Percentiles rank a stretch among this genome's conserved stretches.
Evolutionary conservation across 2,329 filamentous ascomycete species (phyloP).

Genomic region (Stemphylium beticola): DNA sequence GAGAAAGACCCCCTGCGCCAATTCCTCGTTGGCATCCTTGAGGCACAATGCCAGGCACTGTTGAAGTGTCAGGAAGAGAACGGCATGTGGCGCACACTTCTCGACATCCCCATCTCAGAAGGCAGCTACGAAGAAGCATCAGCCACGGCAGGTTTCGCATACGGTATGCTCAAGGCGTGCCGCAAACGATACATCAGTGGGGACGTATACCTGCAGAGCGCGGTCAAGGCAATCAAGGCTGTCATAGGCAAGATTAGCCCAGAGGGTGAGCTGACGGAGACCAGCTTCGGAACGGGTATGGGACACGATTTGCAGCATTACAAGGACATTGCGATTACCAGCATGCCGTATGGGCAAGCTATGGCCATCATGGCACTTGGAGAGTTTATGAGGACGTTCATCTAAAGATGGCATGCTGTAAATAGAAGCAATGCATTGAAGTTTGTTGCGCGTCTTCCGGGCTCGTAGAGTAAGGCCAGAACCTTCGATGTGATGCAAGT

Average conservation of each 20-base stretch:
- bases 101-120: slow-evolving; percentile 69
- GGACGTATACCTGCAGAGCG: slow-evolving; percentile 65
- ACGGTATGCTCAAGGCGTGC: slow-evolving; percentile 76
- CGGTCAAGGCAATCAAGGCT: slow-evolving; percentile 69
- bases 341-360: slow-evolving; percentile 84
- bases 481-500: no score
- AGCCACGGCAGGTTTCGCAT: slow-evolving; percentile 81
- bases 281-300: slow-evolving; percentile 82
- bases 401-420: slow-evolving; percentile 36
- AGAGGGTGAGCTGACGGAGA: slow-evolving; percentile 73
- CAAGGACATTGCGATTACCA: slow-evolving; percentile 75
- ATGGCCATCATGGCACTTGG: slow-evolving; percentile 85
- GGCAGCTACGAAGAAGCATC: slow-evolving; percentile 79
- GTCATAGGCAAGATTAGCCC: slow-evolving; percentile 70
- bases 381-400: slow-evolving; percentile 70
- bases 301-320: slow-evolving; percentile 76
- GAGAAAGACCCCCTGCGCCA: slow-evolving; percentile 65
- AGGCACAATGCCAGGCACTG: slow-evolving; percentile 72
- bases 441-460: no score
- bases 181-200: slow-evolving; percentile 70
- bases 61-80: slow-evolving; percentile 63
- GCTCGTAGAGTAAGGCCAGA: no score
- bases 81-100: slow-evolving; percentile 76
- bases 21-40: slow-evolving; percentile 67
- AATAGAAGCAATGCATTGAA: background rate